Evolutionary conservation across 169 alveolate species (phyloP).

Genomic region (Miamiensis avidus): DNA sequence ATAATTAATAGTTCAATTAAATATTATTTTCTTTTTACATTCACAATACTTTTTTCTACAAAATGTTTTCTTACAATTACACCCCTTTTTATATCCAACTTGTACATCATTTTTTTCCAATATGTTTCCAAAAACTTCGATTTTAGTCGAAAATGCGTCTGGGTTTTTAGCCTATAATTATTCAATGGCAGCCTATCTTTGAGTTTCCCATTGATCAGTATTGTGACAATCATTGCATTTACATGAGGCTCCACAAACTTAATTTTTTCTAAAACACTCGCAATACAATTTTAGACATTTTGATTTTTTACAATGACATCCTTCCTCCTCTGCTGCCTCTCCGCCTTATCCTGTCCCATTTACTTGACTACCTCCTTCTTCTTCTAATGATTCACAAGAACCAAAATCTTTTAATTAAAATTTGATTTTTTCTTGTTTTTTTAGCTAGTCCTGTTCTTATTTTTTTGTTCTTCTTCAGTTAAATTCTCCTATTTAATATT

Average conservation of each 20-base stretch:
- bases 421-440: neutral
- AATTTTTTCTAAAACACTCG: slow-evolving; percentile 80
- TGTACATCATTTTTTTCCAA: slow-evolving; percentile 10
- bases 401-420: neutral
- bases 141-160: slow-evolving; percentile 65
- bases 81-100: slow-evolving; percentile 54
- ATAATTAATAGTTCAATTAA: too few relatives aligned
- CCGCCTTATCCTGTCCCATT: too few relatives aligned
- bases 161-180: slow-evolving; percentile 71
- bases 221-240: slow-evolving; percentile 74
- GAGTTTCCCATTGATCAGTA: slow-evolving; percentile 55
- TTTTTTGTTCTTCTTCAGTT: too few relatives aligned
- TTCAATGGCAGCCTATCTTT: slow-evolving; percentile 56
- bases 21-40: slow-evolving; percentile 20
- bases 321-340: slow-evolving; percentile 28
- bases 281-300: slow-evolving; percentile 81
- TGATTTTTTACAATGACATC: slow-evolving; percentile 79
- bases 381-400: neutral
- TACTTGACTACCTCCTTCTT: too few relatives aligned
- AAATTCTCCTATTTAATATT: too few relatives aligned
- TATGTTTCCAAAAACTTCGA: neutral
- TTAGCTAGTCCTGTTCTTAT: too few relatives aligned
- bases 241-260: slow-evolving; percentile 64
- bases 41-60: slow-evolving; percentile 75
- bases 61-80: slow-evolving; percentile 69